phyloP scores from a whole-genome alignment of 495 filamentous ascomycete species.

The Immersiella caudata region DNA sequence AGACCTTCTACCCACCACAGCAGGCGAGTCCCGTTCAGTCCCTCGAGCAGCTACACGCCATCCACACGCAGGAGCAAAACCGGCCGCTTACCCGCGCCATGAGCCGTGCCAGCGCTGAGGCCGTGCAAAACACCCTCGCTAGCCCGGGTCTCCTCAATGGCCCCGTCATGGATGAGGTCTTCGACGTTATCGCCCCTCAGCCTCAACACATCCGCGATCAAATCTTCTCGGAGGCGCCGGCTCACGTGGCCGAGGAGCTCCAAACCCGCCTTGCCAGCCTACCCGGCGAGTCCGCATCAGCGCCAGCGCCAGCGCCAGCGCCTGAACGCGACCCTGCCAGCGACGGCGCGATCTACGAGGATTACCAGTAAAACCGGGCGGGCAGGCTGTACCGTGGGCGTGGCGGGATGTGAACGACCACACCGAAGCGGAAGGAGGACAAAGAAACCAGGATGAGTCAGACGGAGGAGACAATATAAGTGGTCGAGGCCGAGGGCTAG shows the following conservation, averaged over 20 bases:
- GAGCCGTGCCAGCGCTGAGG: not conserved
- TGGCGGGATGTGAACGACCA: slow-evolving; percentile 2
- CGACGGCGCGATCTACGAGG: not conserved
- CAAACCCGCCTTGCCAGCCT: not conserved
- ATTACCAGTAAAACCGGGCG: slow-evolving; percentile 3
- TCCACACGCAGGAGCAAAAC: not conserved
- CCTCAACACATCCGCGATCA: not conserved
- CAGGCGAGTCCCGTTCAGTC: too few species aligned
- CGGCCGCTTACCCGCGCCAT: not conserved
- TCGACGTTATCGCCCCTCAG: not conserved
- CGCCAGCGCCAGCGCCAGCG: not conserved
- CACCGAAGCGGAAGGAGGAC: not conserved
- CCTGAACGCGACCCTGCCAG: too few species aligned
- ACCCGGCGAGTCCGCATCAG: not conserved
- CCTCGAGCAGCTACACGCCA: not conserved
- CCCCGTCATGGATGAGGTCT: not conserved
- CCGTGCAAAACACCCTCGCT: not conserved
- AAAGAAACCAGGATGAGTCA: not conserved
- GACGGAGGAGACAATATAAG: not conserved
- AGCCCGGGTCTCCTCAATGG: not conserved
- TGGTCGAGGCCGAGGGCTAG: not conserved
- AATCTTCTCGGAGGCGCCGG: slow-evolving; percentile 1
- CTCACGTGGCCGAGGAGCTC: not conserved
- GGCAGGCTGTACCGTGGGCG: slow-evolving; percentile 7
- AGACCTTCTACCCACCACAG: not conserved